Conservation (phyloP, 1,284 basidiomycete species). For the Tausonia pullulans region DNA sequence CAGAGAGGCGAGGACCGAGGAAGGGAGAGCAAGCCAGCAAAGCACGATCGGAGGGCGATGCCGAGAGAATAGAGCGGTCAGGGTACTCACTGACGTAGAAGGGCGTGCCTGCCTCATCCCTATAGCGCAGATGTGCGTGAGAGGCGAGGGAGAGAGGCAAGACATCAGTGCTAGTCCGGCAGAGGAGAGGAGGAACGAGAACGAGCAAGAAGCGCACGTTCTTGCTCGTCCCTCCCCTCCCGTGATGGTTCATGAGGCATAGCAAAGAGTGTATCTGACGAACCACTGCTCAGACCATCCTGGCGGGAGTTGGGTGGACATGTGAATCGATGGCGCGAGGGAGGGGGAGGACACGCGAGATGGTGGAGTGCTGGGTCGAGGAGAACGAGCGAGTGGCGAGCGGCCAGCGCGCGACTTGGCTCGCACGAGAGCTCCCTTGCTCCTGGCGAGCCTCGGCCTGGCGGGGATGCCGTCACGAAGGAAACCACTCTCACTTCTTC, state of each 20-base stretch:
- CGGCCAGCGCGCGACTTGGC: not conserved
- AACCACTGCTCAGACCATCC: slow-evolving; percentile 14
- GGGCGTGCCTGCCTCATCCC: slow-evolving; percentile 13
- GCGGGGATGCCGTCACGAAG: not conserved
- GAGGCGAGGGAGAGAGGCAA: too few relatives aligned
- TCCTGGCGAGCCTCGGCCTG: not conserved
- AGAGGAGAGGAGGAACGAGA: too few relatives aligned
- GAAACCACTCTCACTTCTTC: not conserved
- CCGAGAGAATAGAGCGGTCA: not conserved
- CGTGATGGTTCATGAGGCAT: too few relatives aligned
- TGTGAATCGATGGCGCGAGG: not conserved
- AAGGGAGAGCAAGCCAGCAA: not conserved
- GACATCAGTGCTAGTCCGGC: too few relatives aligned
- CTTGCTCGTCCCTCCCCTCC: too few relatives aligned
- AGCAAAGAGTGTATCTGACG: not conserved
- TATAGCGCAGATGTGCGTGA: not conserved
- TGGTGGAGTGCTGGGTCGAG: not conserved
- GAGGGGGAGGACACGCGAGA: not conserved
- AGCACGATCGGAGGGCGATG: not conserved
- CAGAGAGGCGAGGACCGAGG: not conserved
- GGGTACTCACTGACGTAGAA: slow-evolving; percentile 16
- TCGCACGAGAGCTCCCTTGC: not conserved
- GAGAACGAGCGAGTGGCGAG: not conserved
- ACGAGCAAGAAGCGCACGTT: too few relatives aligned
- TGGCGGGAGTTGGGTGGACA: slow-evolving; percentile 6